phyloP scores from a whole-genome alignment of 495 filamentous ascomycete genomes.

The Aspergillus biplanus region DNA sequence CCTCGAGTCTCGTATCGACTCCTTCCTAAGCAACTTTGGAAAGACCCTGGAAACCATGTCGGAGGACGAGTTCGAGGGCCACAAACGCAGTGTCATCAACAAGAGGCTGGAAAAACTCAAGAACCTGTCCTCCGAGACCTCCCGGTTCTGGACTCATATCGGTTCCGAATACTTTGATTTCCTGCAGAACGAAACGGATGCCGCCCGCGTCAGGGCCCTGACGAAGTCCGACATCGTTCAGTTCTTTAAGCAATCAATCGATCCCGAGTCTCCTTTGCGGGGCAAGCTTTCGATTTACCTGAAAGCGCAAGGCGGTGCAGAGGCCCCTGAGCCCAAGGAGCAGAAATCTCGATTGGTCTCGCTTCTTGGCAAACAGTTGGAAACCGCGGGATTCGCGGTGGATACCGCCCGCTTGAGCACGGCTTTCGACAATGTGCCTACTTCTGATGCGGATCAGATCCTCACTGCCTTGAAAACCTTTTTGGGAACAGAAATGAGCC shows the following conservation, averaged over 20 bases:
- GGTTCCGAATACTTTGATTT: slow-evolving; percentile 89
- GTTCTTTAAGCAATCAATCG: slow-evolving; percentile 79
- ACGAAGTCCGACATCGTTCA: slow-evolving; percentile 77
- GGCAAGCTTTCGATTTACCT: slow-evolving; percentile 85
- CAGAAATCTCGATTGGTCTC: slow-evolving; percentile 59
- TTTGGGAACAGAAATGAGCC: slow-evolving; percentile 49
- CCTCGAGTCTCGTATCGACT: slow-evolving; percentile 83
- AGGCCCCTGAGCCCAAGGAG: slow-evolving; percentile 42
- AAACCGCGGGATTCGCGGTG: slow-evolving; percentile 48
- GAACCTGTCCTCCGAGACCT: slow-evolving; percentile 84
- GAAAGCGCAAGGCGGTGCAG: slow-evolving; percentile 65
- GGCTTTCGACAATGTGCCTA: slow-evolving; percentile 47
- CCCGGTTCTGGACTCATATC: slow-evolving; percentile 82
- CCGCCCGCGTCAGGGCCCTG: slow-evolving; percentile 69
- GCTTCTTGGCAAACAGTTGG: slow-evolving; percentile 54
- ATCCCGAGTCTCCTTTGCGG: slow-evolving; percentile 70
- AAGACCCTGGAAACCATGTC: slow-evolving; percentile 73
- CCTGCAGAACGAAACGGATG: slow-evolving; percentile 76
- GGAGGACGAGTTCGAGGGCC: slow-evolving; percentile 82
- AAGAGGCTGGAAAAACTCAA: slow-evolving; percentile 91
- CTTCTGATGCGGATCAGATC: slow-evolving; percentile 47
- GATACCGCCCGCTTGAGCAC: slow-evolving; percentile 47
- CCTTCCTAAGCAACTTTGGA: slow-evolving; percentile 71
- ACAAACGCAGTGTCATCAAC: slow-evolving; percentile 88
- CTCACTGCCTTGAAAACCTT: slow-evolving; percentile 50